A percentile compares a stretch with the other conserved stretches of the same genome.
Conservation (phyloP, 2,329 filamentous ascomycete species). For the Arthrinium puccinioides region DNA sequence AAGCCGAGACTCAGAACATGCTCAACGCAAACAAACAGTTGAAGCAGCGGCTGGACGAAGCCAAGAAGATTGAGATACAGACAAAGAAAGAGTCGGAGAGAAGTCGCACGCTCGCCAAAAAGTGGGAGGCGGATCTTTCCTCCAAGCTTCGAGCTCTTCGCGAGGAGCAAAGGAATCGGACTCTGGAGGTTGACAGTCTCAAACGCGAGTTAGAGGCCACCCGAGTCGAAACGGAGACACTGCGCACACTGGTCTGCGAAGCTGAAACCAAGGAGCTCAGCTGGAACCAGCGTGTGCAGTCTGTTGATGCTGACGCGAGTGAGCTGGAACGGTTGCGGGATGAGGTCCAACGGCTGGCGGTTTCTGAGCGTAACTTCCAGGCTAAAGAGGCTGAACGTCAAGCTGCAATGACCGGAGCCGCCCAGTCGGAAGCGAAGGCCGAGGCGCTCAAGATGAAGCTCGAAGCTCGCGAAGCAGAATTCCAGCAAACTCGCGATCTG, state of each 20-base stretch:
- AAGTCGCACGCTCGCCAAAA: conserved; percentile 65
- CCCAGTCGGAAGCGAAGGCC: conserved; percentile 50
- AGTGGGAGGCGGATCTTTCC: conserved; percentile 67
- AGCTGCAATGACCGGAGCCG: conserved; percentile 47
- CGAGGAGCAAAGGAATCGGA: conserved; percentile 63
- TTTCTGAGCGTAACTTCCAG: conserved; percentile 55
- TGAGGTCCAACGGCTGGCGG: conserved; percentile 54
- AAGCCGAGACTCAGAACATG: conserved; percentile 76
- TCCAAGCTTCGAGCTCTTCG: conserved; percentile 58
- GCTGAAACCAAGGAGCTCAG: conserved; percentile 62
- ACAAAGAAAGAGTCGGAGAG: conserved; percentile 66
- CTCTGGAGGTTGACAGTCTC: conserved; percentile 47
- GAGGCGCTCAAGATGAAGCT: conserved; percentile 54
- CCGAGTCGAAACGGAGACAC: conserved; percentile 53
- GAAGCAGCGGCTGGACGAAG: conserved; percentile 65
- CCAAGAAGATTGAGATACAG: conserved; percentile 62
- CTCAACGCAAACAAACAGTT: conserved; percentile 69
- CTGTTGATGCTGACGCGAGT: conserved; percentile 51
- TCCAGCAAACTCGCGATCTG: conserved; percentile 32
- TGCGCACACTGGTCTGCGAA: conserved; percentile 59
- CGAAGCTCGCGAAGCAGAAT: conserved; percentile 38
- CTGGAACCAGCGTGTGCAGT: conserved; percentile 56
- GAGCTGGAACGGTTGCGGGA: conserved; percentile 53
- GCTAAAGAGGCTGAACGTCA: conserved; percentile 55
- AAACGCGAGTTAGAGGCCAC: conserved; percentile 50